Base-by-base conservation (phyloP, 139 green algal genomes). In the Penium margaritaceum region DNA sequence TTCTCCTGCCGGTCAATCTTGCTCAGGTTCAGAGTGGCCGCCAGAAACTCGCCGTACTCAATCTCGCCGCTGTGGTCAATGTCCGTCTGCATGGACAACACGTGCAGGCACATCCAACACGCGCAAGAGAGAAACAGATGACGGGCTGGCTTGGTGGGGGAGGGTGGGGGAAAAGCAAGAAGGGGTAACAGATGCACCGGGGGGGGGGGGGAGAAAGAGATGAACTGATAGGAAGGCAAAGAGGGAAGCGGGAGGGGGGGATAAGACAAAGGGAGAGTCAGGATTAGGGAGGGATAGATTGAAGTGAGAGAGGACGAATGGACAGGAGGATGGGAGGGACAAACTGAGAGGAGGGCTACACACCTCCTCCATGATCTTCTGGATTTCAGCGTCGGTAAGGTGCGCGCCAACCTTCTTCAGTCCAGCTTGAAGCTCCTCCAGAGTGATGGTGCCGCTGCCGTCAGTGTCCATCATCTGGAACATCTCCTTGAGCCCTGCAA, bases 11-110 rank as follows among this genome's bases (percentile, higher is more conserved):
- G 72, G 9, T 83, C 62, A 19, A 86, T 46, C 64, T 83, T 86
- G 39, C 19, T 69, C 34, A 80, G 29, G 24, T 79, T 47, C 54
- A 91, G 53, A 6, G 87, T 90, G 0, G 82, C 87, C 5, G 87
- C 85, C 29, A 91, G 75, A 63, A 91, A 91, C 74, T 86, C 85
- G 73, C 95, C 88, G 73, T 96, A 97, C 70, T 96, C 91, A 57
- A 98, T 95, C 47, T 37, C 44, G 0, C 83, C 83, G 61, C 74
- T 86, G 15, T 72, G 69, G 61, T 88, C 84, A 7, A 83, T 58
- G 51, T 88, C 84, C 21, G 75, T 57, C 75, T 82, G 75, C 15
- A 9, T 17, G 62, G 51, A 6, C 55, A 64, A 33, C n/a, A n/a
- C n/a, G n/a, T n/a, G n/a, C n/a, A n/a, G n/a, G n/a, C n/a, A n/a